These are phyloP conservation scores for Trichoderma sp. DNA, from an alignment of 2,329 filamentous ascomycete species.

Conservation along the genomic window DNA sequence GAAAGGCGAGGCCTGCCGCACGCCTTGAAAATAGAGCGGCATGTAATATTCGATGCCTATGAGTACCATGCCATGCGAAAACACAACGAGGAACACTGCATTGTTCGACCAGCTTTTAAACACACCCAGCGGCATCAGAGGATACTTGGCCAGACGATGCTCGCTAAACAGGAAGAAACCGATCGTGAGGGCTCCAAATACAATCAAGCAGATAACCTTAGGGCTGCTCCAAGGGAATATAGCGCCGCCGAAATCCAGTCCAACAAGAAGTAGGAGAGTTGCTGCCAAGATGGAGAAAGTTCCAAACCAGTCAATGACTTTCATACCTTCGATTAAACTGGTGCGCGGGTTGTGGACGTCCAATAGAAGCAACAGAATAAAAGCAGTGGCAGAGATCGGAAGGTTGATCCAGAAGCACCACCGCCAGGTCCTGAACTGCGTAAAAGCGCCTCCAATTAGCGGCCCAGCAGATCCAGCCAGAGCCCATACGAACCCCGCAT, in stretches of 20 bases:
- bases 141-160: not conserved
- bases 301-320: not conserved
- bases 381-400: not conserved
- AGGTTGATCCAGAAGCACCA: constrained; percentile 37
- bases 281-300: not conserved
- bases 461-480: constrained; percentile 64
- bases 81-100: not conserved
- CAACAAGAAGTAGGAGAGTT: not conserved
- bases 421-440: constrained; percentile 34
- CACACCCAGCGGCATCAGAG: not conserved
- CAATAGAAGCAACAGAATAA: not conserved
- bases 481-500: constrained; percentile 67
- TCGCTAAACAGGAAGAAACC: not conserved
- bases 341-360: not conserved
- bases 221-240: not conserved
- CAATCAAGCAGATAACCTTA: not conserved
- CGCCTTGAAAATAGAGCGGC: not conserved
- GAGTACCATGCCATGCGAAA: not conserved
- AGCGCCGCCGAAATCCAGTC: not conserved
- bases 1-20: not conserved
- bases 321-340: not conserved
- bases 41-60: not conserved
- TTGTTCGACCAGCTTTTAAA: not conserved
- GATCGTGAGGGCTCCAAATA: not conserved
- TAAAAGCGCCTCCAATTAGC: constrained; percentile 62